phyloP scores from a whole-genome alignment of 352 stramenopile genomes.

The Phytophthora constricta region DNA sequence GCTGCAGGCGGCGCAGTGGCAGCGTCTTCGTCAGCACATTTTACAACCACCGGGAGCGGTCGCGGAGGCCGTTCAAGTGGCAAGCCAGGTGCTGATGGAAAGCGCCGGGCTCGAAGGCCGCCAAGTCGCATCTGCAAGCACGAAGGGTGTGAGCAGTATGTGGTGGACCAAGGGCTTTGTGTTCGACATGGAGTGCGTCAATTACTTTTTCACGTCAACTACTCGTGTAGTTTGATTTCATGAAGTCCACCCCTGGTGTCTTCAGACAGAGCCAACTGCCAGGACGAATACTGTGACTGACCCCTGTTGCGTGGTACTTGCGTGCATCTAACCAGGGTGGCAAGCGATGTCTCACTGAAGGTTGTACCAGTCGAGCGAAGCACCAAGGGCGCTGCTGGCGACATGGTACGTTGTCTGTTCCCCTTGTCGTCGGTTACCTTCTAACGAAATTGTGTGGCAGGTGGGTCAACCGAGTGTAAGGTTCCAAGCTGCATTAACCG shows the following conservation, averaged over 20 bases:
- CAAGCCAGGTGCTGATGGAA: conserved; percentile 47
- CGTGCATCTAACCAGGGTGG: conserved; percentile 49
- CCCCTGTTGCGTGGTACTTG: neutral
- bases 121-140: conserved; percentile 77
- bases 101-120: conserved; percentile 58
- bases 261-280: neutral
- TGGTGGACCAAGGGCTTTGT: conserved; percentile 80
- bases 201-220: neutral
- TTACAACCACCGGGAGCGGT: conserved; percentile 6
- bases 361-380: conserved; percentile 77
- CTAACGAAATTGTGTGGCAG: conserved; percentile 15
- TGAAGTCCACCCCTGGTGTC: no score
- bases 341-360: conserved; percentile 64
- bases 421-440: neutral
- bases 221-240: no score
- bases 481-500: conserved; percentile 74
- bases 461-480: conserved; percentile 80
- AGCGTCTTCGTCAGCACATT: neutral
- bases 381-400: conserved; percentile 78
- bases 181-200: conserved; percentile 71
- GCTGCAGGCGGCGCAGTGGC: neutral
- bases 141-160: conserved; percentile 79
- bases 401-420: conserved; percentile 41
- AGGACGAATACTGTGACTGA: conserved; percentile 7
- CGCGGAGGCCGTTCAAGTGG: conserved; percentile 18